Evolutionary conservation across 1,284 basidiomycete genomes (phyloP).

Genomic region (Volvariella volvacea): DNA sequence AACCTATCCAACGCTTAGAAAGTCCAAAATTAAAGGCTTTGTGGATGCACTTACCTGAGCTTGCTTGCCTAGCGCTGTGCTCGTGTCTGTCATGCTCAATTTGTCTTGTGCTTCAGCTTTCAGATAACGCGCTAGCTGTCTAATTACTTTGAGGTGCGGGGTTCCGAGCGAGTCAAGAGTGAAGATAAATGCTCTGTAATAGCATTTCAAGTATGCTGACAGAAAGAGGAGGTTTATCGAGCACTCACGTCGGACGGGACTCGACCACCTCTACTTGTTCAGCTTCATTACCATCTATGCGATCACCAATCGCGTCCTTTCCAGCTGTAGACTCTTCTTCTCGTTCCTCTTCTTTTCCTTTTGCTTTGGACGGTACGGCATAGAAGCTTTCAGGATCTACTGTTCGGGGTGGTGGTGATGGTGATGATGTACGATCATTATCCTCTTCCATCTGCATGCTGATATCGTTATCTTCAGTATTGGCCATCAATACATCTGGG

Average conservation of each 20-base stretch:
- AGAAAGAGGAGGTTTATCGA: too few relatives aligned
- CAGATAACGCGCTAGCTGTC: constrained; percentile 65
- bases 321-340: constrained; percentile 8
- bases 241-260: constrained; percentile 10
- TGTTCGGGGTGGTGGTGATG: constrained; percentile 9
- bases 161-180: constrained; percentile 84
- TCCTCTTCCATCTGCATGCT: too few relatives aligned
- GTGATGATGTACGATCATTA: constrained; percentile 6
- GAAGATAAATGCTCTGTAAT: constrained; percentile 66
- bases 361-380: constrained; percentile 8
- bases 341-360: constrained; percentile 16
- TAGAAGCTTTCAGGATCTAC: constrained; percentile 24
- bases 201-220: too few relatives aligned
- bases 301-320: neutral
- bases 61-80: constrained; percentile 33
- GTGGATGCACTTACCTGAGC: constrained; percentile 34
- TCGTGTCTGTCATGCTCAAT: constrained; percentile 38
- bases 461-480: too few relatives aligned
- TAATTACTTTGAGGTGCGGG: constrained; percentile 59
- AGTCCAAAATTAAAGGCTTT: neutral
- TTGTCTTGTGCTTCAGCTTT: constrained; percentile 79
- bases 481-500: too few relatives aligned
- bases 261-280: constrained; percentile 11
- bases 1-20: constrained; percentile 35
- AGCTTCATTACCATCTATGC: constrained; percentile 9